A percentile compares a stretch with the other conserved stretches of the same genome.
phyloP scores from a whole-genome alignment of 192 early-diverging fungal genomes.

The Gigaspora rosea region DNA sequence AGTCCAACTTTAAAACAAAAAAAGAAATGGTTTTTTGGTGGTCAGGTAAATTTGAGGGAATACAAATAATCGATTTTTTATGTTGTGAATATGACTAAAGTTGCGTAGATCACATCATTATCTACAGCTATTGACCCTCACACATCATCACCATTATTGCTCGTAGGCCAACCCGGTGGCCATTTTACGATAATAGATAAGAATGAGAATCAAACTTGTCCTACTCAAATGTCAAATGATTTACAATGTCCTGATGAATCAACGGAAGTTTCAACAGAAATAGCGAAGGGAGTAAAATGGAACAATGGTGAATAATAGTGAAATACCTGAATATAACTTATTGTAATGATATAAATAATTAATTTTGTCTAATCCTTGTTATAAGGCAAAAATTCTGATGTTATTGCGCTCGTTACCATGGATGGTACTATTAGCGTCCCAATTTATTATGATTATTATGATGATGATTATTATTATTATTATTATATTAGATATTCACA shows the following conservation, averaged over 20 bases:
- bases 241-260: conserved; percentile 31
- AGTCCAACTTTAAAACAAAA: conserved; percentile 42
- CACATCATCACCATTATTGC: conserved; percentile 45
- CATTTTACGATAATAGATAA: conserved; percentile 47
- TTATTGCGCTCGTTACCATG: conserved; percentile 57
- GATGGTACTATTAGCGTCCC: conserved; percentile 43
- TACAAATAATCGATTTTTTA: neutral
- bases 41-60: conserved; percentile 42
- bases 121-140: conserved; percentile 45
- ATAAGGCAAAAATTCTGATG: conserved; percentile 40
- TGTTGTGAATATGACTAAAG: conserved; percentile 5
- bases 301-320: conserved; percentile 32
- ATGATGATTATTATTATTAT: conserved; percentile 16
- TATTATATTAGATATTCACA: neutral
- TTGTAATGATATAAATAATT: conserved; percentile 50
- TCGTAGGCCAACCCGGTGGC: conserved; percentile 58
- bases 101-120: conserved; percentile 51
- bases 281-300: conserved; percentile 17
- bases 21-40: conserved; percentile 56
- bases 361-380: conserved; percentile 43
- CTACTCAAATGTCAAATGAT: conserved; percentile 40
- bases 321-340: conserved; percentile 11
- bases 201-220: conserved; percentile 32
- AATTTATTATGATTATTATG: neutral
- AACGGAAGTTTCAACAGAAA: conserved; percentile 17